phyloP scores from a whole-genome alignment of 1,284 basidiomycete genomes.

The Omphalotus olearius region DNA sequence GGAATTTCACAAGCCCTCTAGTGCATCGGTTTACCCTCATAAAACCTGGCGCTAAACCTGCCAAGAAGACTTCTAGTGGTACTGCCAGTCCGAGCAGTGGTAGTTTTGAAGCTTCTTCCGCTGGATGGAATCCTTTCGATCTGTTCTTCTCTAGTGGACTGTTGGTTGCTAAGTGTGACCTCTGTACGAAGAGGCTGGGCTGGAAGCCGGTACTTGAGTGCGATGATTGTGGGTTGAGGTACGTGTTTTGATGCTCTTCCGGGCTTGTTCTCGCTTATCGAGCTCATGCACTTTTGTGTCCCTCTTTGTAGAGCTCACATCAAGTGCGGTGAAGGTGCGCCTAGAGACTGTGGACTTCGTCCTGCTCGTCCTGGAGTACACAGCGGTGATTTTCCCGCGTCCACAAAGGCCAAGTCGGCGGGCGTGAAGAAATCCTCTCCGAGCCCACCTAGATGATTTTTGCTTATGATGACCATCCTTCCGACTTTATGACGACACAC shows the following conservation, averaged over 20 bases:
- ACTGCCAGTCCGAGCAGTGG: slow-evolving; percentile 25
- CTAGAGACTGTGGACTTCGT: slow-evolving; percentile 67
- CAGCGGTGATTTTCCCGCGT: slow-evolving; percentile 10
- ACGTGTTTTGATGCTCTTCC: slow-evolving; percentile 22
- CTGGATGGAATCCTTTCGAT: slow-evolving; percentile 71
- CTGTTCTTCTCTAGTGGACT: slow-evolving; percentile 70
- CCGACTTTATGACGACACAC: background rate
- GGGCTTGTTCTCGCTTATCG: background rate
- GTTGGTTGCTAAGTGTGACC: slow-evolving; percentile 72
- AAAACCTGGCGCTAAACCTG: slow-evolving; percentile 66
- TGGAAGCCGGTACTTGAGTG: slow-evolving; percentile 84
- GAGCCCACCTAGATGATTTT: slow-evolving; percentile 2
- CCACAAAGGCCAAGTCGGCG: slow-evolving; percentile 1
- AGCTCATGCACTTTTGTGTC: slow-evolving; percentile 14
- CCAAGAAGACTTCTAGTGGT: slow-evolving; percentile 27
- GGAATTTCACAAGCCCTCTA: slow-evolving; percentile 39
- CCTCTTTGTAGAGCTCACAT: slow-evolving; percentile 60
- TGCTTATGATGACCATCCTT: background rate
- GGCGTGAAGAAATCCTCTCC: background rate
- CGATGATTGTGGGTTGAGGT: slow-evolving; percentile 82
- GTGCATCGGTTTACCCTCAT: slow-evolving; percentile 85
- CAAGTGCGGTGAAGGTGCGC: slow-evolving; percentile 80
- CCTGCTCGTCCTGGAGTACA: slow-evolving; percentile 30
- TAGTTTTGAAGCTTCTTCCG: slow-evolving; percentile 23
- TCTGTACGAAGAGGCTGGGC: slow-evolving; percentile 78